phyloP scores from a whole-genome alignment of 495 filamentous ascomycete species.

The Podospora pseudoanserina region DNA sequence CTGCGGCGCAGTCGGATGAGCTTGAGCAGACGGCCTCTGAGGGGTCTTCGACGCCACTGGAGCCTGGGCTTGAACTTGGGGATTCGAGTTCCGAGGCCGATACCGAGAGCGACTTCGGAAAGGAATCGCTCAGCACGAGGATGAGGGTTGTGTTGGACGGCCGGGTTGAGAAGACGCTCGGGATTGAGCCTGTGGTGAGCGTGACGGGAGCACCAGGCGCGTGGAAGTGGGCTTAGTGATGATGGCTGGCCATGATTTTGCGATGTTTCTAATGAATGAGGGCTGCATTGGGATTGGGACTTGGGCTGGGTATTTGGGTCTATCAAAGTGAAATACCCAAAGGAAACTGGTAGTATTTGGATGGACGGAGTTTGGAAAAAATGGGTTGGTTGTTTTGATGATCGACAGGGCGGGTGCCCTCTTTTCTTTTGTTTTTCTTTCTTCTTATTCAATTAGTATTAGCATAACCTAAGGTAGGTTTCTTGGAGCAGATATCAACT shows the following conservation, averaged over 20 bases:
- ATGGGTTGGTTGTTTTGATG: neutral
- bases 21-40: constrained; percentile 10
- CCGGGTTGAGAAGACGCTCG: neutral
- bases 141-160: constrained; percentile 8
- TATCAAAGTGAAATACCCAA: constrained; percentile 4
- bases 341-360: neutral
- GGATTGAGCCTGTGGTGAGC: constrained; percentile 9
- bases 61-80: constrained; percentile 6
- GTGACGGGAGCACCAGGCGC: constrained; percentile 20
- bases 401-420: too few relatives aligned
- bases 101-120: constrained; percentile 8
- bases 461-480: neutral
- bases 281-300: neutral
- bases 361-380: neutral
- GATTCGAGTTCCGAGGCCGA: constrained; percentile 10
- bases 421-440: neutral
- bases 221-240: constrained; percentile 20
- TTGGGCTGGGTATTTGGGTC: neutral
- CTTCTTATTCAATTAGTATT: neutral
- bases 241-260: constrained; percentile 1
- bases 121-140: neutral
- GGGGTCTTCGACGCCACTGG: neutral
- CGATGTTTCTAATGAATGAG: neutral
- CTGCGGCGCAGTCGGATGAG: neutral
- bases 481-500: neutral